phyloP scores from a whole-genome alignment of 2,329 filamentous ascomycete species.

The Colletotrichum cordylinicola region DNA sequence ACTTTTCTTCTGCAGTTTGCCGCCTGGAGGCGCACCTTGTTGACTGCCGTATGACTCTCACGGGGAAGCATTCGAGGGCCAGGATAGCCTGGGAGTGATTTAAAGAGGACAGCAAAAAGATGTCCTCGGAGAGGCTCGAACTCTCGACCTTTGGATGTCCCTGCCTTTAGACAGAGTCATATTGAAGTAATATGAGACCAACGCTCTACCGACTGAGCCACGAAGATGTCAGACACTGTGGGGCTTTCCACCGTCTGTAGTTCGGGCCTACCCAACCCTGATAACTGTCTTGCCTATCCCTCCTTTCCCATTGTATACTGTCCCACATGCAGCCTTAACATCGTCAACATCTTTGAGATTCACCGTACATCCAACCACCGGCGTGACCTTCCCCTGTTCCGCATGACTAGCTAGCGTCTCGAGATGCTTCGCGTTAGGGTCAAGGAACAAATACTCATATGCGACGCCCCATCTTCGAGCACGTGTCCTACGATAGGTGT shows the following conservation, averaged over 20 bases:
- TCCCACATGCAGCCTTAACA: background rate
- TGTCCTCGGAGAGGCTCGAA: constrained; percentile 22
- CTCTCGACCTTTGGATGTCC: constrained; percentile 20
- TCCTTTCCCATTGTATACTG: background rate
- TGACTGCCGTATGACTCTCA: too few species aligned
- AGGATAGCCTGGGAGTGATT: too few species aligned
- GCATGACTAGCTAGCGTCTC: background rate
- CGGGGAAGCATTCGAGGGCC: too few species aligned
- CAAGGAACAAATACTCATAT: background rate
- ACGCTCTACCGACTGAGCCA: constrained; percentile 23
- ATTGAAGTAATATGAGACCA: constrained; percentile 16
- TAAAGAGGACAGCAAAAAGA: background rate
- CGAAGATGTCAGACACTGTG: background rate
- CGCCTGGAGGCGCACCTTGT: too few species aligned
- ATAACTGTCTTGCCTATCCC: background rate
- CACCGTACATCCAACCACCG: background rate
- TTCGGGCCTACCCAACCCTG: background rate
- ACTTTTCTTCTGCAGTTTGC: too few species aligned
- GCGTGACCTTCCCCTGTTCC: background rate
- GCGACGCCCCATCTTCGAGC: background rate
- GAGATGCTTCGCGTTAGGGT: background rate
- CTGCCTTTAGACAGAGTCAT: background rate
- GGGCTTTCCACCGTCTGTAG: background rate
- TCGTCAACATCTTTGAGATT: background rate
- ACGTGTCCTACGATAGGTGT: background rate